Base-by-base conservation (phyloP, 2,329 filamentous ascomycete genomes). In the Acephala macrosclerotiorum region DNA sequence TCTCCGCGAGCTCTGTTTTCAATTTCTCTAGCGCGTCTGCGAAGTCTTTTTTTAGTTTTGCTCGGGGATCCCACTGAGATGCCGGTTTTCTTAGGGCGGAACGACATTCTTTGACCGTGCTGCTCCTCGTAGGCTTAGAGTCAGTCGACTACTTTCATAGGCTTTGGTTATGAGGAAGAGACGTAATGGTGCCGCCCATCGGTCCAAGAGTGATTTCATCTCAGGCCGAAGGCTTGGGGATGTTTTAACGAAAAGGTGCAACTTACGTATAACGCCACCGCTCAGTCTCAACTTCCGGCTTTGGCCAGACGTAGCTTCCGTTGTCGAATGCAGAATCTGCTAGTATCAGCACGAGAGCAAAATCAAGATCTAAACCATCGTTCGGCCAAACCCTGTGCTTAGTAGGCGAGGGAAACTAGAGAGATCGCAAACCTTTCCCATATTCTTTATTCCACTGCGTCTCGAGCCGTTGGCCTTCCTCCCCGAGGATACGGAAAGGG, bases 401-500 rank as follows among this genome's bases (percentile, higher is more conserved):
- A 33, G 29, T 9, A 33, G 40, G 9, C 53, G 33, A 56, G 38
- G 35, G 56, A 60, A 68, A 42, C 49, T 8, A 22, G 8, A 49
- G 29, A 49, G 20, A 3, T n/a, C n/a, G 33, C 49, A 53, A 29
- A 53, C 49, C 49, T 29, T 53, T 33, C 14, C 49, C 49, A 29
- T 22, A 53, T n/a, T 53, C 11, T n/a, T 53, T 18, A 53, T 29
- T 53, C 49, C 49, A 53, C 14, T 53, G 25, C 25, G 9, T 40
- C 29, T 69, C 66, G 33, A 68, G 35, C n/a, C 35, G 14, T 7
- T 49, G 5, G n/a, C 67, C 67, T 66, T 69, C 67, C 22, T 57
- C 45, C 8, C 67, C 65, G 36, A 69, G 67, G 45, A 67, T 33
- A 11, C 67, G 38, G 53, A 69, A 69, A 8, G 67, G 67, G 40